These are phyloP conservation scores for Pythium plurisporium DNA, from an alignment of 352 stramenopile species.

Conservation along the genomic window DNA sequence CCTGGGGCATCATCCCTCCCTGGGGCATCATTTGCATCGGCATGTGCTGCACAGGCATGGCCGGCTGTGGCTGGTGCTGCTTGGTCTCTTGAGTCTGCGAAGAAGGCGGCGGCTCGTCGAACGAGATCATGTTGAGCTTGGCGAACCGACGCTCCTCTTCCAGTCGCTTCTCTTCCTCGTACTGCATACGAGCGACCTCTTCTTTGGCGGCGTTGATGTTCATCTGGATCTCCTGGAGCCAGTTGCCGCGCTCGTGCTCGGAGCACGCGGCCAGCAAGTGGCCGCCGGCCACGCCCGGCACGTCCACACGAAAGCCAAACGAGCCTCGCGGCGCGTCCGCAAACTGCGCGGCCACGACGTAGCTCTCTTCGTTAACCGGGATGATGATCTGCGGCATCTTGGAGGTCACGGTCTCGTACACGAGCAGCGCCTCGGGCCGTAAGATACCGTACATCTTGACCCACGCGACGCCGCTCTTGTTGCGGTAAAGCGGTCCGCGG, in stretches of 20 bases:
- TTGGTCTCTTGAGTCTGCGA: conserved; percentile 5
- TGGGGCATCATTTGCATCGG: conserved; percentile 6
- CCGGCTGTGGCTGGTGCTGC: conserved; percentile 22
- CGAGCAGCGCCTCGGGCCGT: conserved; percentile 59
- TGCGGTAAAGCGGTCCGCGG: conserved; percentile 55
- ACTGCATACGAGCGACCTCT: conserved; percentile 33
- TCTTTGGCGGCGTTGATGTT: conserved; percentile 42
- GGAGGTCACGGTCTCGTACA: conserved; percentile 58
- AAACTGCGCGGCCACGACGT: conserved; percentile 40
- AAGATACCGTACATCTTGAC: conserved; percentile 66
- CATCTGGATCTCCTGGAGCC: conserved; percentile 75
- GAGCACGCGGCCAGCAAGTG: conserved; percentile 52
- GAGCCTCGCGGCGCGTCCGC: conserved; percentile 43
- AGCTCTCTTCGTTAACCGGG: conserved; percentile 59
- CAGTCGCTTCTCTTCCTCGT: conserved; percentile 48
- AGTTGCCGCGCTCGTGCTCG: conserved; percentile 72
- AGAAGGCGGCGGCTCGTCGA: conserved; percentile 36
- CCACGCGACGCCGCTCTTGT: conserved; percentile 68
- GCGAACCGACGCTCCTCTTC: conserved; percentile 59
- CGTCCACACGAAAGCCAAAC: conserved; percentile 61
- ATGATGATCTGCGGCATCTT: conserved; percentile 72
- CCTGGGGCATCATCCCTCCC: too few relatives aligned
- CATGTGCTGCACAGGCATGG: conserved; percentile 11
- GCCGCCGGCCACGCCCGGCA: conserved; percentile 52
- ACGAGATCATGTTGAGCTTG: conserved; percentile 79